phyloP scores from a whole-genome alignment of 1,284 basidiomycete genomes.

The Boletellus deceptivus region DNA sequence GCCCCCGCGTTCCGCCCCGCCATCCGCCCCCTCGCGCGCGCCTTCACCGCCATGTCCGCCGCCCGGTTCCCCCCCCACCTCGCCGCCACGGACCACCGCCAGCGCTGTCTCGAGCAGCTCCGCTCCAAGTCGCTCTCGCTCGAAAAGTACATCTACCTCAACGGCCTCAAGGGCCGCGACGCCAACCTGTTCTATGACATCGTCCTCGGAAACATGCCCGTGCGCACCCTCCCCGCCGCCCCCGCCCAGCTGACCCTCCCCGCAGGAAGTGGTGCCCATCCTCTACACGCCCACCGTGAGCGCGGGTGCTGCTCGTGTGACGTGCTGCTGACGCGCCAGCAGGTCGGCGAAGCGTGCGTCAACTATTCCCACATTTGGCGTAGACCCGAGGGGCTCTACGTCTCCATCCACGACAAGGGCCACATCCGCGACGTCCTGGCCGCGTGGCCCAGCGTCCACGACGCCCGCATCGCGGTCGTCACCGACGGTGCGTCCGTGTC shows the following conservation, averaged over 20 bases:
- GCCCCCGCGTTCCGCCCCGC: background rate
- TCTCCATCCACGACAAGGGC: conserved; percentile 73
- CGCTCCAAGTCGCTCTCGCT: conserved; percentile 55
- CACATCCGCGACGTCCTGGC: conserved; percentile 58
- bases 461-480: conserved; percentile 69
- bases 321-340: conserved; percentile 1
- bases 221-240: conserved; percentile 12
- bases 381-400: conserved; percentile 67
- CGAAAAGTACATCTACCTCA: conserved; percentile 73
- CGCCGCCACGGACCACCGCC: conserved; percentile 51
- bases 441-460: conserved; percentile 53
- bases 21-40: background rate
- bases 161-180: conserved; percentile 61
- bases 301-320: conserved; percentile 15
- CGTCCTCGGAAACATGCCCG: conserved; percentile 55
- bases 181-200: conserved; percentile 65
- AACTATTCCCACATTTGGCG: conserved; percentile 76
- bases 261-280: conserved; percentile 55
- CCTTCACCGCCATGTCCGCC: conserved; percentile 25
- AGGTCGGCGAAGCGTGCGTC: conserved; percentile 78
- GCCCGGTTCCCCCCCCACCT: conserved; percentile 51
- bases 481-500: conserved; percentile 57
- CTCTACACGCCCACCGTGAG: conserved; percentile 73
- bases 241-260: background rate
- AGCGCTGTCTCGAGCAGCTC: conserved; percentile 59